phyloP scores from a whole-genome alignment of 2,329 filamentous ascomycete genomes.

The Cladophialophora chaetospira region DNA sequence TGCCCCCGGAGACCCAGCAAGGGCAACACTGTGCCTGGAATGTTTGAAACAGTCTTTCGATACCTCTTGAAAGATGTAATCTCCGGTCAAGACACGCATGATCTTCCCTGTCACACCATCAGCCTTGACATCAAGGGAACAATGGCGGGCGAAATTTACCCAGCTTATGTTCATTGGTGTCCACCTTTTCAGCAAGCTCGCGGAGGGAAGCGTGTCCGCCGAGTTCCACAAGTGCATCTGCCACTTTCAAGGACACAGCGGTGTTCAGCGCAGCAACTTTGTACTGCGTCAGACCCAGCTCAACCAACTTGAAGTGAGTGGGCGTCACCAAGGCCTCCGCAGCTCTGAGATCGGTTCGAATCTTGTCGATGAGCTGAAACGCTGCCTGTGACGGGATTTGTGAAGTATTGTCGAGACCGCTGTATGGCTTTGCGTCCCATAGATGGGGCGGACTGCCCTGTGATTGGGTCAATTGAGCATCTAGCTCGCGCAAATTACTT shows the following conservation, averaged over 20 bases:
- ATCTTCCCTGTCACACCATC: background rate
- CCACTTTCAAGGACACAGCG: conserved; percentile 8
- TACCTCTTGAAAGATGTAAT: conserved; percentile 17
- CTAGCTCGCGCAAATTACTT: background rate
- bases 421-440: background rate
- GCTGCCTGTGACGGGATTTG: conserved; percentile 32
- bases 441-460: background rate
- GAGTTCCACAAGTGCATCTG: conserved; percentile 7
- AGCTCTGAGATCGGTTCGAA: conserved; percentile 13
- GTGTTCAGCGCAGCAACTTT: conserved; percentile 8
- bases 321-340: conserved; percentile 15
- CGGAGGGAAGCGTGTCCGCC: conserved; percentile 7
- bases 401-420: background rate
- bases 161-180: conserved; percentile 17
- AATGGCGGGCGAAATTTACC: background rate
- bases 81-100: conserved; percentile 7
- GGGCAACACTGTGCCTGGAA: conserved; percentile 13
- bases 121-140: background rate
- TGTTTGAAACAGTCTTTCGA: conserved; percentile 8
- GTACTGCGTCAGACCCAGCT: background rate
- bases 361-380: conserved; percentile 32
- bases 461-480: background rate
- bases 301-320: conserved; percentile 14
- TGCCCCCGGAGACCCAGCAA: conserved; percentile 1
- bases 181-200: background rate